Base-by-base conservation (phyloP, 345 rosid genomes). In the Xanthoceras sorbifolium region DNA sequence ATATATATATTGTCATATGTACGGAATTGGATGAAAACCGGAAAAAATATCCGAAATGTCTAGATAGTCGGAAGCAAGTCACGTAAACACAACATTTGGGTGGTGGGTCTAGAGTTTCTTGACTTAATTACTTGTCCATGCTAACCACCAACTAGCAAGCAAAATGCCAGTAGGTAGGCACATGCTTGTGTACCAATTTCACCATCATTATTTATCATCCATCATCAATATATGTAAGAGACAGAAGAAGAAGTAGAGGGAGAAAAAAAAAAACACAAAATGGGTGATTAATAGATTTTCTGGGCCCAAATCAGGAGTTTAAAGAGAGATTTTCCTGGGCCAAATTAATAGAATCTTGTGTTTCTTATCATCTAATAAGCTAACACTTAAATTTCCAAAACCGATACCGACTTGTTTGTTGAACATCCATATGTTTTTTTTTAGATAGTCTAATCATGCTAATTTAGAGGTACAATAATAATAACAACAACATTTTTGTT, bases 361-460 rank as follows among this genome's bases (percentile, higher is more conserved):
- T 23, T 60, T 54, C 31, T 32, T 34, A 40, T 15, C 25, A 38
- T 60, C 65, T 64, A 54, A 77, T 42, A 38, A 38, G 67, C 68
- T 50, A 77, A n/a, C 31, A 28, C 44, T 31, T 71, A 57, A 59
- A 9, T 59, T 60, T 72, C 71, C 66, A 7, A 26, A 72, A 38
- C 34, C 6, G 70, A 67, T 44, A 36, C 74, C 44, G 60, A 71
- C 65, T 76, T 72, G 70, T 60, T 66, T 66, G 74, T 66, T 71
- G 17, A 52, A 14, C 34, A 20, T 28, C 11, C 9, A 26, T 0
- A 18, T n/a, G 59, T 14, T 44, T 68, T 28, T 57, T 14, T 31
- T 50, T 79, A 32, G 65, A 64, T 50, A 25, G 79, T 76, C 79
- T 71, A 80, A 80, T 76, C 83, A 75, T 79, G 54, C 71, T 34